Conservation (phyloP, 495 filamentous ascomycete species). For the Xylaria nigripes region DNA sequence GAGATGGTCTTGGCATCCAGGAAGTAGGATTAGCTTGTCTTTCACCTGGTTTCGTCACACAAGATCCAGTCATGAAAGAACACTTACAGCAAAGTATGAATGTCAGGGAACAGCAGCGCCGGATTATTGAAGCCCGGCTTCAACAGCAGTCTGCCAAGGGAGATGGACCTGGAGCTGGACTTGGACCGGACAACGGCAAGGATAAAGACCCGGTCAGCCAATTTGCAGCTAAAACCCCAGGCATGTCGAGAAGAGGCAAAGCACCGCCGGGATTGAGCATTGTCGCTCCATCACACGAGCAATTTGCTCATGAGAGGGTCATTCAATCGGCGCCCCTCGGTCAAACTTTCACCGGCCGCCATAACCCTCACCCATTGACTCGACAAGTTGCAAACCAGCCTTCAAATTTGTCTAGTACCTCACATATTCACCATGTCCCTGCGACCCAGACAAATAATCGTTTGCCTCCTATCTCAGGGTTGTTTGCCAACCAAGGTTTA, state of each 20-base stretch:
- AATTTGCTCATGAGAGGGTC: constrained; percentile 91
- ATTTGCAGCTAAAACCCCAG: constrained; percentile 57
- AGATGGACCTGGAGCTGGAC: constrained; percentile 24
- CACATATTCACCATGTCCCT: constrained; percentile 86
- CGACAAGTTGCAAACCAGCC: constrained; percentile 80
- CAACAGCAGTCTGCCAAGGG: constrained; percentile 79
- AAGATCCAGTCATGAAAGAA: constrained; percentile 93
- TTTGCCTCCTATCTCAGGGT: constrained; percentile 87
- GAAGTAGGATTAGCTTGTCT: constrained; percentile 91
- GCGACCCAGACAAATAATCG: constrained; percentile 87
- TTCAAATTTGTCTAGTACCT: constrained; percentile 75
- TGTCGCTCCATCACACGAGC: constrained; percentile 88
- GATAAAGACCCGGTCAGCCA: constrained; percentile 45
- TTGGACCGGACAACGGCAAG: constrained; percentile 29
- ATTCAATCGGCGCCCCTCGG: constrained; percentile 96
- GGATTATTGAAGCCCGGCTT: constrained; percentile 86
- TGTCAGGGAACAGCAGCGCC: constrained; percentile 86
- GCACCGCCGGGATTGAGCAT: constrained; percentile 89
- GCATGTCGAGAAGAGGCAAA: constrained; percentile 58
- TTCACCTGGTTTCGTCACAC: constrained; percentile 89
- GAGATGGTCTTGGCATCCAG: constrained; percentile 75
- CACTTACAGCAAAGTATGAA: constrained; percentile 90
- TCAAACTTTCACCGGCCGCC: constrained; percentile 87
- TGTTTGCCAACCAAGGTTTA: constrained; percentile 72
- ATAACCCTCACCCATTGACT: constrained; percentile 71